Evolutionary conservation across 1,284 basidiomycete species (phyloP), one percentile per base, ranked within the genome.

Genomic region (Mycosarcoma maydis): DNA sequence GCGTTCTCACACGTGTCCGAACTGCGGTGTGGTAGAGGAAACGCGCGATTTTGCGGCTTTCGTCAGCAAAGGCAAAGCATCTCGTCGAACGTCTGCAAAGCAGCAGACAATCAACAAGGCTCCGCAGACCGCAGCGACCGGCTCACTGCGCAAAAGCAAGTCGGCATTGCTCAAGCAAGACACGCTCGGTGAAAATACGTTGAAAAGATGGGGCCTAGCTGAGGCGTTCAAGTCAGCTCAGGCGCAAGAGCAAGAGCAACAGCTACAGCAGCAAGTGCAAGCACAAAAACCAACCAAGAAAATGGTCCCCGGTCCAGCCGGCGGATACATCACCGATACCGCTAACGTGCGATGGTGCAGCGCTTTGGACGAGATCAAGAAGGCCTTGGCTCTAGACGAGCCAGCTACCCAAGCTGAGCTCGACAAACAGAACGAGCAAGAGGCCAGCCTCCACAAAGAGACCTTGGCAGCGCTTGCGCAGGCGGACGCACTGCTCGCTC

Each of bases 341-440:
- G 75, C 75, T 14, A 74, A 77, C 29, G 22, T 64, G 20, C 43
- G 75, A 17, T 77, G 75, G 75, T 74, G 75, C 51, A 60, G 51
- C 13, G 75, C 75, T 6, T 26, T 77, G 37, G 65, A 72, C 20
- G 75, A 77, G 55, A 77, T 77, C 55, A 75, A 73, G 32, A 64
- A 64, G 50, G 75, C 75, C 9, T 43, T 77, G 3, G 62, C 62
- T 1, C 49, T 29, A 2, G 53, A 60, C 5, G 9, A 20, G 36
- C n/a, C 36, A 7, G 13, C 6, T n/a, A 34, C n/a, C 19, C 17
- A n/a, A 20, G 44, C 30, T 17, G 41, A 56, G 14, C 33, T 43
- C 17, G 47, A 51, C 2, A 34, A 32, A 2, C 37, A 36, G 22
- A 45, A 24, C 6, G 20, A 47, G 27, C 47, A 59, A 24, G 43